Evolutionary conservation across 2,329 filamentous ascomycete genomes (phyloP), one percentile per base, ranked within the genome.

Genomic region (Ilyonectria sp.): DNA sequence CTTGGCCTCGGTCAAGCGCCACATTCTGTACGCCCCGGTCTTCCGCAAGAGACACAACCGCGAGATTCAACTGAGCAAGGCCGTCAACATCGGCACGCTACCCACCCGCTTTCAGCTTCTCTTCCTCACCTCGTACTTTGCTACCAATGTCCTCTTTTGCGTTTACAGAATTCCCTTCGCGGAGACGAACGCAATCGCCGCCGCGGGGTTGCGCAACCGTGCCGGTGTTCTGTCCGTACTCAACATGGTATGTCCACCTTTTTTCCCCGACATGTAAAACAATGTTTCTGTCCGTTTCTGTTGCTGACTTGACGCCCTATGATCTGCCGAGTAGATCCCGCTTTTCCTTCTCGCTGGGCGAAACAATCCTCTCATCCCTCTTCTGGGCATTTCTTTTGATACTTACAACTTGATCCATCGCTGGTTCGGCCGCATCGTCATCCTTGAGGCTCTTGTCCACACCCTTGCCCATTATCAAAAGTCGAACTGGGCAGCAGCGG

Each of bases 401-500:
- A 94, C 92, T 1, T 94, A 93, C 85, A 95, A 95, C 82, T 82
- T 95, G 68, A 85, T 95, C 65, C 93, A 95, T 80, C 89, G 93
- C 69, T 95, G 93, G 93, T 87, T 94, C 69, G 93, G 93, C 73
- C 90, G 93, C 44, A 93, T 94, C 67, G 91, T 93, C 29, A 86
- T 92, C 19, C 81, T 93, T 15, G 92, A 95, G 78, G 86, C 90
- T 10, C 72, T 94, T 46, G 83, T 87, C 33, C 93, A 95, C 80
- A 89, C 88, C 1, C 76, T 89, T 44, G 87, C 91, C 58, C 93
- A 85, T 80, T 85, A 89, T 69, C 80, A 83, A 21, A 79, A 82
- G 67, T 77, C 79, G 66, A 86, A 85, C 59, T 93, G 89, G 88
- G 76, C 73, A 3, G 72, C 75, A 6, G 49, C 6, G 81, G 81